A percentile compares a stretch with the other conserved stretches of the same genome.
Evolutionary conservation across 305 asterid species (phyloP).

Genomic region (Caryopteris hybrid): DNA sequence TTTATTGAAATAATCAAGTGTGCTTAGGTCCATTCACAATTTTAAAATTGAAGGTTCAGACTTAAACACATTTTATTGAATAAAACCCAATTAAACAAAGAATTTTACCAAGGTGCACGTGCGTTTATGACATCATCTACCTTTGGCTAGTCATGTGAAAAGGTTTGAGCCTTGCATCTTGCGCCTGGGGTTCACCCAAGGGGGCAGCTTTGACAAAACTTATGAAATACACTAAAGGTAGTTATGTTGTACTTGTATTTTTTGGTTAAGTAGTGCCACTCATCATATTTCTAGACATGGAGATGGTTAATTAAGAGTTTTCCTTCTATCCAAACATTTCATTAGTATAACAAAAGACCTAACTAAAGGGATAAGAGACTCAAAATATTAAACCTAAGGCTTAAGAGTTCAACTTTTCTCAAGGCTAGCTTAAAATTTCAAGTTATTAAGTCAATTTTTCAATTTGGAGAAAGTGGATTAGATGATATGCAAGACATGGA

Average conservation of each 20-base stretch:
- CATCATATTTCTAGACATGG: conserved; percentile 2
- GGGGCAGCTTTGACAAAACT: no score
- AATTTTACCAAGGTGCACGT: no score
- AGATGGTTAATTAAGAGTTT: conserved; percentile 9
- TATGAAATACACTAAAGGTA: background rate
- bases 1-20: no score
- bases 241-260: background rate
- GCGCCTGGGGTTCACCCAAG: no score
- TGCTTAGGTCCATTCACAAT: no score
- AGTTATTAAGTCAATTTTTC: no score
- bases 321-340: conserved; percentile 5
- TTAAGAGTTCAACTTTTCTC: background rate
- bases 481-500: conserved; percentile 12
- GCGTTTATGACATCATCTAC: no score
- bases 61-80: no score
- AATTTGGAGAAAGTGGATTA: conserved; percentile 7
- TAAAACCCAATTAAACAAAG: no score
- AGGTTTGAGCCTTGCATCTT: no score
- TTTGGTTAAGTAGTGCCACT: conserved; percentile 1
- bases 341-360: background rate
- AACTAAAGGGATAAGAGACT: background rate
- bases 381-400: conserved; percentile 1
- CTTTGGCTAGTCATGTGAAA: no score
- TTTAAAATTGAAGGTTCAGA: no score
- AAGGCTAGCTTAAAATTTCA: conserved; percentile 21